Evolutionary conservation across 495 filamentous ascomycete species (phyloP), one percentile per base, ranked within the genome.

Genomic region (Cercophora sp.): DNA sequence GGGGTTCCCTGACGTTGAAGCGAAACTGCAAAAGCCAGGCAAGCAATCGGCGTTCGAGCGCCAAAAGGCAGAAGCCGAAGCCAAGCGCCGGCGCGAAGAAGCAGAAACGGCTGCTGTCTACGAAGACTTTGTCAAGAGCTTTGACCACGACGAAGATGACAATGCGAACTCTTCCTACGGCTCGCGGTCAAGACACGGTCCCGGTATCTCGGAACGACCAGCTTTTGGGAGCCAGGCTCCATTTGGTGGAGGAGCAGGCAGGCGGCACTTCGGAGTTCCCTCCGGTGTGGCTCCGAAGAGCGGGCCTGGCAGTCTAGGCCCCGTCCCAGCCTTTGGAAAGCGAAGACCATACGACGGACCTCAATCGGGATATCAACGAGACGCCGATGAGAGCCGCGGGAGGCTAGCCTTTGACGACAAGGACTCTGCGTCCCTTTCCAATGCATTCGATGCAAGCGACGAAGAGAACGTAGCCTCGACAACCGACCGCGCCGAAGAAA

Each of bases 11-110:
- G 85, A 93, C 62, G 78, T 91, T 41, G 81, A 82, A 27, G 80
- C 83, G 35, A 97, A 96, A 66, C 83, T 96, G 34, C 81, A 87
- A 20, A 87, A 89, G 9, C 85, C 90, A 0, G 79, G 78, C 32
- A 94, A 91, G 70, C 90, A 95, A 65, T 94, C 90, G 10, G 80
- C 89, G 26, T 97, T 95, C 70, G 92, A 97, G 70, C 85, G 86
- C 49, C 88, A 93, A 59, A 93, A 91, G 72, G 88, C 88, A 32
- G 91, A 96, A 65, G 91, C 88, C 26, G 89, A 96, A 74, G 92
- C 89, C 13, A 97, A 96, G 69, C 85, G 88, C 27, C 79, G 81
- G 58, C 80, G 89, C 51, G 92, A 96, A 68, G 86, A 86, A 64
- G 88, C 85, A 53, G 92, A 96, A 68, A 95, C 88, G 16, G 89